phyloP scores from a whole-genome alignment of 1,284 basidiomycete genomes.

The Ustilago shanxiensis region DNA sequence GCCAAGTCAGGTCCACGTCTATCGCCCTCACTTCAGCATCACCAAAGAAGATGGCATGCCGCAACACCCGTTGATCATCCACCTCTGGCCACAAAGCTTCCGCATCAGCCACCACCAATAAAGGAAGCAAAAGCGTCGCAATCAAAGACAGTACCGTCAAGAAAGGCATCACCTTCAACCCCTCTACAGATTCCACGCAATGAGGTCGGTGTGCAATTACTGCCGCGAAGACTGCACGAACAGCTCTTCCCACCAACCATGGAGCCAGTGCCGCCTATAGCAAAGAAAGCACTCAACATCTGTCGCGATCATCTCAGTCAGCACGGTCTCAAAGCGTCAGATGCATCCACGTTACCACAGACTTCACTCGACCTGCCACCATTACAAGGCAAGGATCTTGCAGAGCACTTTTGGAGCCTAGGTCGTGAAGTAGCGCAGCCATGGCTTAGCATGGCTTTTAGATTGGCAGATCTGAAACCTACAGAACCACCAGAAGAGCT shows the following conservation, averaged over 20 bases:
- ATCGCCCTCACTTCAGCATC: not conserved
- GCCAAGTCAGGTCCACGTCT: not conserved
- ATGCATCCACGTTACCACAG: conserved; percentile 83
- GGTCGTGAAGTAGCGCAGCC: conserved; percentile 82
- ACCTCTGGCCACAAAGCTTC: not conserved
- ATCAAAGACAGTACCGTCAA: not conserved
- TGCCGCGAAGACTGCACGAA: conserved; percentile 81
- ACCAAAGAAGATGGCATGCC: conserved; percentile 43
- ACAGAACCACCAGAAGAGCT: conserved; percentile 75
- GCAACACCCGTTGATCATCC: conserved; percentile 34
- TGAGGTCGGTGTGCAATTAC: conserved; percentile 89
- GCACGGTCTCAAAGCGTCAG: conserved; percentile 83
- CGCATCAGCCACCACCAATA: conserved; percentile 18
- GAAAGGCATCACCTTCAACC: not conserved
- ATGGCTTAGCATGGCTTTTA: conserved; percentile 81
- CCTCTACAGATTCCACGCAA: conserved; percentile 73
- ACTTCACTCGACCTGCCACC: conserved; percentile 85
- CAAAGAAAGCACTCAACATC: conserved; percentile 78
- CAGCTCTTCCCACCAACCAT: conserved; percentile 82
- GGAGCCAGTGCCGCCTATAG: conserved; percentile 77
- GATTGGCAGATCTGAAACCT: conserved; percentile 75
- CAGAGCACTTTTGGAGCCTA: conserved; percentile 89
- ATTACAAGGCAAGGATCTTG: conserved; percentile 84
- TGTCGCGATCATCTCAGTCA: conserved; percentile 82
- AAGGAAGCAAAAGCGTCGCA: not conserved